Conservation (phyloP, 1,284 basidiomycete genomes). For the Vanrija sp. region DNA sequence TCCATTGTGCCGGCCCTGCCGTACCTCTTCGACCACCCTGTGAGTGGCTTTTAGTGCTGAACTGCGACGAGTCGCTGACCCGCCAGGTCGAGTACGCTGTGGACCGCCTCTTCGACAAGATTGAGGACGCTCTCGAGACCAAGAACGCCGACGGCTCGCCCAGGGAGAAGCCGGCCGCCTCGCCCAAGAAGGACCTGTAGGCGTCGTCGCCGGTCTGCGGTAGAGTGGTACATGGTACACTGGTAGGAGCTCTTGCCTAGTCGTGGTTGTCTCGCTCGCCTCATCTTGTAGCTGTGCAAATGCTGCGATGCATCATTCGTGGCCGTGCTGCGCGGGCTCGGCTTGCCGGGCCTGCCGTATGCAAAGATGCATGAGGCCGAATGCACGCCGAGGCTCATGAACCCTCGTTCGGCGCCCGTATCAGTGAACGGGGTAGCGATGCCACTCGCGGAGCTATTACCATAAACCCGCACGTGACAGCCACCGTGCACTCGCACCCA, state of each 20-base stretch:
- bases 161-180: not conserved
- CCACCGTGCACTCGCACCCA: not conserved
- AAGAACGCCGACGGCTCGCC: slow-evolving; percentile 2
- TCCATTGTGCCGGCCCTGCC: slow-evolving; percentile 75
- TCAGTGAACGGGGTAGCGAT: not conserved
- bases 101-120: slow-evolving; percentile 52
- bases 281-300: too few species aligned
- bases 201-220: not conserved
- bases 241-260: too few species aligned
- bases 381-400: too few species aligned
- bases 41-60: slow-evolving; percentile 17
- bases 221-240: too few species aligned
- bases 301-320: too few species aligned
- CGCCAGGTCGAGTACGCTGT: slow-evolving; percentile 52
- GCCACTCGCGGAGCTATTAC: not conserved
- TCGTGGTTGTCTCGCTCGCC: too few species aligned
- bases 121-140: slow-evolving; percentile 46
- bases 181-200: not conserved
- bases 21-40: slow-evolving; percentile 77
- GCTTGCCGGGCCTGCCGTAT: too few species aligned
- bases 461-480: not conserved
- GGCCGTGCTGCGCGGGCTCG: too few species aligned
- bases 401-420: too few species aligned
- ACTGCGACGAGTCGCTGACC: slow-evolving; percentile 10
- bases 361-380: too few species aligned